Conservation (phyloP, 192 early-diverging fungal species). For the Gonapodya sp. region DNA sequence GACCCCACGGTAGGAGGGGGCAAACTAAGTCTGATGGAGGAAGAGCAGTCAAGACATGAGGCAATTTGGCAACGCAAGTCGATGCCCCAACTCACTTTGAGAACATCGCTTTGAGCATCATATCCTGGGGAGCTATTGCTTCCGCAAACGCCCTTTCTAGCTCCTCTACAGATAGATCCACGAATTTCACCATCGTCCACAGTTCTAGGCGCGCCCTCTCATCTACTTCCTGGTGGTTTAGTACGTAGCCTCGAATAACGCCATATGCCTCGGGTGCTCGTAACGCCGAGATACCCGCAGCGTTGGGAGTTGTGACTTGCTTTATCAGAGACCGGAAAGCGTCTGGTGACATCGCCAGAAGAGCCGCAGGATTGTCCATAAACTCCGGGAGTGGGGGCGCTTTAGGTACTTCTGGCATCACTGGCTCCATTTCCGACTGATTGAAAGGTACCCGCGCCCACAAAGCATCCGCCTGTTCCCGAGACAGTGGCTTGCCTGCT, state of each 20-base stretch:
- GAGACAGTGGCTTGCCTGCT: neutral
- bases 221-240: neutral
- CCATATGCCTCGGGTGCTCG: neutral
- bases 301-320: neutral
- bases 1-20: neutral
- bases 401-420: neutral
- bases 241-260: neutral
- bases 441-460: neutral
- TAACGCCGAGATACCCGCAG: neutral
- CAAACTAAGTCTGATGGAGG: neutral
- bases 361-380: neutral
- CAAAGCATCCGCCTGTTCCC: neutral
- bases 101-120: neutral
- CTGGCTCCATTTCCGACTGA: neutral
- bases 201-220: neutral
- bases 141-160: slow-evolving; percentile 1
- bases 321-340: neutral
- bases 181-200: neutral
- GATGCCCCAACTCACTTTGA: neutral
- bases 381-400: neutral
- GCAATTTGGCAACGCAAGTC: neutral
- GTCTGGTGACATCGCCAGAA: neutral
- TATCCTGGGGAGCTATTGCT: neutral
- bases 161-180: neutral
- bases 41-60: neutral